Evolutionary conservation across 106 monocot species (phyloP).

Genomic region (Acorus calamus): DNA sequence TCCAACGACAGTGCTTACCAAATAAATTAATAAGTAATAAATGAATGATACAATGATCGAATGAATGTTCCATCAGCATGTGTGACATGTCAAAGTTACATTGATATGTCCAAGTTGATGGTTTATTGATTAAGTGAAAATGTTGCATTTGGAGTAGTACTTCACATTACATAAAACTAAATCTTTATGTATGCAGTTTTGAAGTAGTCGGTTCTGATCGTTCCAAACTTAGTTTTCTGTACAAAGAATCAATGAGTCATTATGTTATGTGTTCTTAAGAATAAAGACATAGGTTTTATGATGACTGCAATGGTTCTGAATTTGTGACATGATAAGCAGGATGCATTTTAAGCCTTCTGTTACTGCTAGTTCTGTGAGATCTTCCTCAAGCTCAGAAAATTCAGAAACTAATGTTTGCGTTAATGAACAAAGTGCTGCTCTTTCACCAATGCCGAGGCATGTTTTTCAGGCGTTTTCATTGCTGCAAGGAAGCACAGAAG

Average conservation of each 20-base stretch:
- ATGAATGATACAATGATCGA: too few relatives aligned
- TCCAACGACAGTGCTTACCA: too few relatives aligned
- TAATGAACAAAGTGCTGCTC: background rate
- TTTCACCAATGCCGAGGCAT: conserved; percentile 24
- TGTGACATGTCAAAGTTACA: too few relatives aligned
- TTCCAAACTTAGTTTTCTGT: background rate
- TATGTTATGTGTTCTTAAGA: too few relatives aligned
- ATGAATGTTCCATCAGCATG: too few relatives aligned
- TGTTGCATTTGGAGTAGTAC: too few relatives aligned
- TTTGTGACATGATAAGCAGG: conserved; percentile 1
- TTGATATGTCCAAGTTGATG: too few relatives aligned
- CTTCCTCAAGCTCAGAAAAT: background rate
- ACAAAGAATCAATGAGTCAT: background rate
- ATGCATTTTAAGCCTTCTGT: conserved; percentile 1
- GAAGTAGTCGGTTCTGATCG: background rate
- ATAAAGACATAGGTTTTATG: too few relatives aligned
- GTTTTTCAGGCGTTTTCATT: conserved; percentile 39
- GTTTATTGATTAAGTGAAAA: too few relatives aligned
- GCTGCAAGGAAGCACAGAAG: conserved; percentile 35
- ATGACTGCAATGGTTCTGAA: too few relatives aligned
- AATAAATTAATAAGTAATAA: too few relatives aligned
- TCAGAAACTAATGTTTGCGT: background rate
- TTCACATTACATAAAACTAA: too few relatives aligned
- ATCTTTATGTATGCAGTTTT: background rate
- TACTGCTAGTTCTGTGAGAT: background rate